Conservation (phyloP, 225 moss, liverwort and hornwort species). For the Asterella californica region DNA sequence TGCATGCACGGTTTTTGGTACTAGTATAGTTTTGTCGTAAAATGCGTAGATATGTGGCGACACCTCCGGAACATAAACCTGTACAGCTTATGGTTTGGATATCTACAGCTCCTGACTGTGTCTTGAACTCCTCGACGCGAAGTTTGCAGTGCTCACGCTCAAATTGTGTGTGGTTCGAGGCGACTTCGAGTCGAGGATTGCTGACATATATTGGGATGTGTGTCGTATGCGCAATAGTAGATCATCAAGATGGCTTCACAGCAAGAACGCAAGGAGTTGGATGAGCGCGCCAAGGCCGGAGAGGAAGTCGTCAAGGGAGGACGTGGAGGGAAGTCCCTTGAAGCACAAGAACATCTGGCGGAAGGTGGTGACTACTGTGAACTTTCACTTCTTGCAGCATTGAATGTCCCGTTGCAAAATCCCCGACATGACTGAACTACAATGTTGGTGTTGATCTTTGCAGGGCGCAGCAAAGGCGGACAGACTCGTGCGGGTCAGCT, state of each 20-base stretch:
- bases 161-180: too few species aligned
- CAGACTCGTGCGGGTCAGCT: constrained; percentile 24
- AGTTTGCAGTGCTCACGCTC: too few species aligned
- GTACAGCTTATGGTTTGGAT: too few species aligned
- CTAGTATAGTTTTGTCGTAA: too few species aligned
- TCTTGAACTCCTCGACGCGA: too few species aligned
- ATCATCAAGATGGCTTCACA: constrained; percentile 6
- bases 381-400: background rate
- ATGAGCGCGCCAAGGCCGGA: constrained; percentile 24
- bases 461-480: constrained; percentile 23
- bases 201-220: background rate
- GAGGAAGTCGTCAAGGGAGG: constrained; percentile 31
- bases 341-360: constrained; percentile 22
- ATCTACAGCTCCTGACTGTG: too few species aligned
- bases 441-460: background rate
- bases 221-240: background rate
- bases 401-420: too few species aligned
- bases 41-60: too few species aligned
- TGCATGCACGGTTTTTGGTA: too few species aligned
- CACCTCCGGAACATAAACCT: too few species aligned
- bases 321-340: constrained; percentile 22
- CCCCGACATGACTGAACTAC: background rate
- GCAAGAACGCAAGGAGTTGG: constrained; percentile 27
- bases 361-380: constrained; percentile 7
- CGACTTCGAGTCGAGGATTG: too few species aligned